Percentiles rank a stretch among this genome's conserved stretches.
These are phyloP conservation scores for Hydrangea macrophylla DNA, from an alignment of 148 eudicot genomes.

Conservation along the genomic window DNA sequence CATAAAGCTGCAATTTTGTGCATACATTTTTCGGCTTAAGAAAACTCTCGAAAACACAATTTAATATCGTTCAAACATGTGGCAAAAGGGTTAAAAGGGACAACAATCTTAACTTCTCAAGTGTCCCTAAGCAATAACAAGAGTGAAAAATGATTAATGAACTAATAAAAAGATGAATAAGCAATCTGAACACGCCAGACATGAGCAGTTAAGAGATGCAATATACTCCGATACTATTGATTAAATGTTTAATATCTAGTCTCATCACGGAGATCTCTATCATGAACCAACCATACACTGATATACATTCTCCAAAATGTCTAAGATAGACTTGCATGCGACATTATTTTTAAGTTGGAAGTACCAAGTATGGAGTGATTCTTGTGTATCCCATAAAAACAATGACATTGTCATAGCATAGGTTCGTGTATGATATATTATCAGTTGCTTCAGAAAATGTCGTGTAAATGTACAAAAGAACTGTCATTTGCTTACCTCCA, in stretches of 20 bases:
- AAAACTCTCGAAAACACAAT: no score
- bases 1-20: no score
- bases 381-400: background rate
- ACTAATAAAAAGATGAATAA: no score
- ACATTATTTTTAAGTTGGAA: background rate
- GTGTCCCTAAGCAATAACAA: no score
- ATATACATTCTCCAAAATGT: background rate
- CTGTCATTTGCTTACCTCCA: conserved; percentile 54
- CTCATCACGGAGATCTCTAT: background rate
- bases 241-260: background rate
- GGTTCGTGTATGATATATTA: background rate
- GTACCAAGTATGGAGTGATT: background rate
- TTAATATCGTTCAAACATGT: no score
- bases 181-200: no score
- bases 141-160: no score
- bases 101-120: no score
- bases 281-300: background rate
- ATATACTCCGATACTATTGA: background rate
- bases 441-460: background rate
- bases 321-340: background rate
- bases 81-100: no score
- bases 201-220: background rate
- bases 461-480: conserved; percentile 8
- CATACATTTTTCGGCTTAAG: no score
- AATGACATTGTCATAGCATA: background rate